Evolutionary conservation across 768 basidiomycete species (phyloP).

Genomic region (Tulasnella sp.): DNA sequence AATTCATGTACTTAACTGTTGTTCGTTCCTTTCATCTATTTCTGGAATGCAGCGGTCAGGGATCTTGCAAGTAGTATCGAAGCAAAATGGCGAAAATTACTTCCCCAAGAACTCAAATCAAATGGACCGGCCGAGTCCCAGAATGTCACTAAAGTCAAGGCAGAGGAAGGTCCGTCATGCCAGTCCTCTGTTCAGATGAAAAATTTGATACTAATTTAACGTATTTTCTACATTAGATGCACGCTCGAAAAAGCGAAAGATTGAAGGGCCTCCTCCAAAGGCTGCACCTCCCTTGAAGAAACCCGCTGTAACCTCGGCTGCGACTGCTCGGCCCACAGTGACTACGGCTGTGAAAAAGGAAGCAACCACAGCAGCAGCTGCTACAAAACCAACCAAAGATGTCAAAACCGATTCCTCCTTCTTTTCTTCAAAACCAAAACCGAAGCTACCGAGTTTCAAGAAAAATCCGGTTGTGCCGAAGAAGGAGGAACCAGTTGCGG

Average conservation of each 20-base stretch:
- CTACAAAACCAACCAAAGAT: slow-evolving; percentile 42
- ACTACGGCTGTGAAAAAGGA: slow-evolving; percentile 37
- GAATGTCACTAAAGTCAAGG: slow-evolving; percentile 26
- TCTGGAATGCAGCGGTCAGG: slow-evolving; percentile 60
- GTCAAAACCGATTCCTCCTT: slow-evolving; percentile 82
- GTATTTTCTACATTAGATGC: slow-evolving; percentile 1
- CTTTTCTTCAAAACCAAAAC: slow-evolving; percentile 72
- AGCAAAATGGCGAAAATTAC: slow-evolving; percentile 62
- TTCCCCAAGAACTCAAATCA: slow-evolving; percentile 23
- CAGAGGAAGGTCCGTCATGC: slow-evolving; percentile 62
- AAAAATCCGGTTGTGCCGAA: slow-evolving; percentile 38
- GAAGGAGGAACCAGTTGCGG: slow-evolving; percentile 42
- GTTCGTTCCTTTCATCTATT: slow-evolving; percentile 29
- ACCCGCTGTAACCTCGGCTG: slow-evolving; percentile 28
- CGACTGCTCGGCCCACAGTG: slow-evolving; percentile 5
- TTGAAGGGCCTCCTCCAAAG: slow-evolving; percentile 37
- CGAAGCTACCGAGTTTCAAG: slow-evolving; percentile 75
- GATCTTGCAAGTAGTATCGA: slow-evolving; percentile 86
- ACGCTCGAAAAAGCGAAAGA: slow-evolving; percentile 56
- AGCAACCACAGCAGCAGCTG: no score
- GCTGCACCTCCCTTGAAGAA: slow-evolving; percentile 52
- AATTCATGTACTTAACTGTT: slow-evolving; percentile 54
- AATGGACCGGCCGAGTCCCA: neutral
- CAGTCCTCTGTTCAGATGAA: slow-evolving; percentile 27
- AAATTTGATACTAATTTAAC: neutral